Evolutionary conservation across 768 basidiomycete genomes (phyloP), one percentile per base, ranked within the genome.

Genomic region (Tricholoma sp.): DNA sequence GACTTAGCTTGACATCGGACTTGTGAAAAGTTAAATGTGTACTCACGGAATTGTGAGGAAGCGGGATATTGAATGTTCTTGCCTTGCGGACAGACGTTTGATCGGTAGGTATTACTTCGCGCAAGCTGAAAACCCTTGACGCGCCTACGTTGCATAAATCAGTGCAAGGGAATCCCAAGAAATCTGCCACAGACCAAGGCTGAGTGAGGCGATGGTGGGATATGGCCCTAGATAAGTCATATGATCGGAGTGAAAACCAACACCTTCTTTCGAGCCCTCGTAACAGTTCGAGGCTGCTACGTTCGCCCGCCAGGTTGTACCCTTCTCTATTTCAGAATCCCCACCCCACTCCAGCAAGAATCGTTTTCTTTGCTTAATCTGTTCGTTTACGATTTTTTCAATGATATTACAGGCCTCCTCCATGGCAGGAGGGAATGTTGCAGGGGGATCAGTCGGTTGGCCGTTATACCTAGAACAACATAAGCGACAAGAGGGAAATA

Each of bases 251-350:
- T 93, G 91, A 64, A 81, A 85, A 0, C 91, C 91, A 3, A 93
- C 91, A 50, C 84, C 83, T 68, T 91, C 90, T 65, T 86, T 85
- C 36, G 80, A 78, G n/a, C 90, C 90, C 65, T 86, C 81, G 58
- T 93, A 93, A 61, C 90, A 87, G 62, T 93, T 93, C 2, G 90
- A 83, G 1, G 90, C 91, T 3, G 91, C 91, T 20, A 93, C 90
- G 61, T 92, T 93, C 1, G 91, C 91, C 53, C 81, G 76, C 91
- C 91, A 93, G 6, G 59, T 61, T 45, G 20, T 4, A 28, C 44
- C 15, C 29, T 64, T 64, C 12, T 51, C 63, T 24, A 44, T 58
- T 17, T 56, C 53, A 32, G 61, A 59, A 53, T 63, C 70, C 1
- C 73, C 76, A 24, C 67, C 75, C 88, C 89, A 93, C 69, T 93